Evolutionary conservation across 176 grass and related monocot species (phyloP), one percentile per base, ranked within the genome.

Genomic region (Avena insularis): DNA sequence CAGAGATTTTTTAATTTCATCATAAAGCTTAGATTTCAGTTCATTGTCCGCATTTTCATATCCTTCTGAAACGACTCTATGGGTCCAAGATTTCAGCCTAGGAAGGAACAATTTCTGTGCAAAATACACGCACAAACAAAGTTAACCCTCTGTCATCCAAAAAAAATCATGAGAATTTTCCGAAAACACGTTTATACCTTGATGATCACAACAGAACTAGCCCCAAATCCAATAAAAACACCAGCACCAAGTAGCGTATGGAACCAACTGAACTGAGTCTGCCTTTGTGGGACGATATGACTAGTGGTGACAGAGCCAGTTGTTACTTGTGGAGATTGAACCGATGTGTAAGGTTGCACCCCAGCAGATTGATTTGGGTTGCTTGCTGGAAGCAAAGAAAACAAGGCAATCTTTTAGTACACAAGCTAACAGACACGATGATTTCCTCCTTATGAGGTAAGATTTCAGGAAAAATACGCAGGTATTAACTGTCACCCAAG

Each of bases 1-100:
- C 84, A 94, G 85, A 75, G 91, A 93, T 83, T 95, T 90, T 72
- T 83, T 89, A 45, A 90, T 91, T 83, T 98, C 96, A 83, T 94
- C 90, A 85, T 87, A 89, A 66, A 95, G 23, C 86, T 88, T 98
- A 72, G 90, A 87, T 65, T 36, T 83, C 17, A 76, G 56, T 73
- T 92, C 85, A 61, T 90, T 86, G 33, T 87, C 84, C 5, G 16
- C 85, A 88, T 77, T 77, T 90, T 90, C 93, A 90, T 84, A 82
- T 88, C 85, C 94, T 98, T 98, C 92, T 12, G 82, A 62, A 92
- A 91, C 72, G 5, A 92, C 85, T 85, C 85, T 92, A 65, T 71
- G 58, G 51, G 90, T 91, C 96, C 96, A 98, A 48, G 86, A 53
- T 86, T 94, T 98, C 60, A 96, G 54, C 60, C 87, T 90, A 23